phyloP scores from a whole-genome alignment of 345 rosid species.

The Eucalyptus cladocalyx region DNA sequence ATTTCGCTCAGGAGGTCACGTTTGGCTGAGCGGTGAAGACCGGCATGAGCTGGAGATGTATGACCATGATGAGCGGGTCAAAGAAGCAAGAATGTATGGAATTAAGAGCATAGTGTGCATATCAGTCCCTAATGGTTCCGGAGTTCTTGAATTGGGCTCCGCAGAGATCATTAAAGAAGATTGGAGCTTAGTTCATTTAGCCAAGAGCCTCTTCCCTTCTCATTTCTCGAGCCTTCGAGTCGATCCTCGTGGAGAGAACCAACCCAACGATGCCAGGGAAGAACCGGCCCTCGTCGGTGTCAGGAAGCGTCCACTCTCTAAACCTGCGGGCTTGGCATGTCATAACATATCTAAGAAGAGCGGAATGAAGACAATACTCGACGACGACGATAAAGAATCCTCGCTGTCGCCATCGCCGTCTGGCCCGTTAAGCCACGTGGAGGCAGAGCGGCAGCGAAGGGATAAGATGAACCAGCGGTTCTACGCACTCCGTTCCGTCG shows the following conservation, averaged over 20 bases:
- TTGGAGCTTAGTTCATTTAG: not conserved
- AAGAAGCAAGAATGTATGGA: constrained; percentile 8
- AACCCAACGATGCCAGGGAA: not conserved
- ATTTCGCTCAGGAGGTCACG: not conserved
- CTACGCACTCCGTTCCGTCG: not conserved
- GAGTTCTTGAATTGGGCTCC: constrained; percentile 11
- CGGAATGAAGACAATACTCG: not conserved
- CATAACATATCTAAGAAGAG: not conserved
- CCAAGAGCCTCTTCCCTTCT: not conserved
- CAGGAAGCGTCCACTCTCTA: not conserved
- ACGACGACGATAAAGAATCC: not conserved
- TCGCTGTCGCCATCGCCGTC: not conserved
- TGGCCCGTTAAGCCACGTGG: not conserved
- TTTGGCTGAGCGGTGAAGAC: constrained; percentile 5
- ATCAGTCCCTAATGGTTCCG: not conserved
- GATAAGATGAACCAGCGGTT: not conserved
- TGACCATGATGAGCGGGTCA: not conserved
- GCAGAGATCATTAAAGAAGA: not conserved
- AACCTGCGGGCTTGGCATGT: not conserved
- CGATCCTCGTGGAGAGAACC: not conserved
- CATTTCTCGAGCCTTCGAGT: not conserved
- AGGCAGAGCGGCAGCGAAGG: not conserved
- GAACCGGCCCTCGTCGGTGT: not conserved
- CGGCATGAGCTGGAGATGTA: not conserved
- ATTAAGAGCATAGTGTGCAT: constrained; percentile 1